Base-by-base conservation (phyloP, 768 basidiomycete genomes). In the Hemileccinum rubropunctum region DNA sequence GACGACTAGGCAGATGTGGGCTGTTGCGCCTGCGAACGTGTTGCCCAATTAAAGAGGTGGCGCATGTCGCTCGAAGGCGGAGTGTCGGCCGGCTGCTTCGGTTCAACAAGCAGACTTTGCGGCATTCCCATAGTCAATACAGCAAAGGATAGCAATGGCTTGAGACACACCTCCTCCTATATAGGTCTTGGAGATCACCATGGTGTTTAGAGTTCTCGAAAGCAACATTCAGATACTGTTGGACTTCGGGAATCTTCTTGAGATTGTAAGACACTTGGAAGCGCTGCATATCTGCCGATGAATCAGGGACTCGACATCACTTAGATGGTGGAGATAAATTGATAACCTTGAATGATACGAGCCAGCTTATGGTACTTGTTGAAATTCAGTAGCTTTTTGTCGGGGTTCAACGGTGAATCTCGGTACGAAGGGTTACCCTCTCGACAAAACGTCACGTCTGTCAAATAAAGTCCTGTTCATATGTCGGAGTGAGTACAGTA, bases 341-440 rank as follows among this genome's bases (percentile, higher is more conserved):
- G 45, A 70, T 60, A 57, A 81, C 89, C 89, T 74, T 89, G 84
- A 38, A 93, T 79, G 58, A 95, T 92, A 61, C 84, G 77, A 30
- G 87, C 87, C 51, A 95, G 77, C 65, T 91, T 95, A 62, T 89
- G 88, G 60, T 97, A 98, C 68, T 97, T 95, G 69, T 95, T 95
- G 63, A 97, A 94, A 70, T 99, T 99, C 65, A 98, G 77, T 34
- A 99, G 71, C 59, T 84, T 88, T 69, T 90, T 85, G 51, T 79
- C 79, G 1, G 86, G 76, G 47, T 83, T 83, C 49, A 81, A 67
- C 0, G 93, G 89, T 6, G 94, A 90, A 14, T 83, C 79, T 56
- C 95, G 80, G 58, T 86, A 76, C 13, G 89, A 86, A 14, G 91
- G 87, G 65, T 98, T 98, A 17, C 95, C 95, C 62, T 98, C 95